Conservation (phyloP, 208 protist genomes). For the Zelonia costaricensis region DNA sequence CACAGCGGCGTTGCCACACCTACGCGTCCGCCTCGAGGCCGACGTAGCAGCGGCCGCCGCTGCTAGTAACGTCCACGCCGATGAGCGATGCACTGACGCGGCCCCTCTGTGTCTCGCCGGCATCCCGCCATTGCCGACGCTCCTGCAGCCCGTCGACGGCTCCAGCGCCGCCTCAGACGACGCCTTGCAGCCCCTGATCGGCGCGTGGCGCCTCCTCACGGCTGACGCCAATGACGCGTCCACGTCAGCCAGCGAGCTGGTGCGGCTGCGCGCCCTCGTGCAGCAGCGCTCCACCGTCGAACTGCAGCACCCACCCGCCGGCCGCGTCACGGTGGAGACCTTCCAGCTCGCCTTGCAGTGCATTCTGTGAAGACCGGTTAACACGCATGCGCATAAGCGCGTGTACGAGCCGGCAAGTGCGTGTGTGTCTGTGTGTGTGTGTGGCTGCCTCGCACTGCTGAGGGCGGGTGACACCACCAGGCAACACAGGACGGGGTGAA, state of each 20-base stretch:
- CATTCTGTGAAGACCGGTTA: conserved; percentile 4
- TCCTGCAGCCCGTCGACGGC: neutral
- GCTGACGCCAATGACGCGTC: neutral
- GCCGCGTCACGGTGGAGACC: conserved; percentile 26
- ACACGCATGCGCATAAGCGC: neutral
- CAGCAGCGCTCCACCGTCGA: conserved; percentile 12
- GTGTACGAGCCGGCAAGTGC: neutral
- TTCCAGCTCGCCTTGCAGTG: conserved; percentile 35
- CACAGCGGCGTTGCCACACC: conserved; percentile 31
- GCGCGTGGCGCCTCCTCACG: conserved; percentile 40
- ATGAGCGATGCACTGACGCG: too few species aligned
- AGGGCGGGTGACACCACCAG: too few species aligned
- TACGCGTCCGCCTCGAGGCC: conserved; percentile 38
- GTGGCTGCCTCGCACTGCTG: neutral
- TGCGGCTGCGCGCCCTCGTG: conserved; percentile 12
- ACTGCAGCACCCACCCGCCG: conserved; percentile 8
- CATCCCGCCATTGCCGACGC: conserved; percentile 4
- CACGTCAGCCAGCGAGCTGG: conserved; percentile 1
- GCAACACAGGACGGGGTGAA: too few species aligned
- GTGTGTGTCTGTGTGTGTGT: neutral
- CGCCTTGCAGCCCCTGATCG: conserved; percentile 52
- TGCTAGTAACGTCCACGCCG: neutral
- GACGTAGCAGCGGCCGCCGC: conserved; percentile 36
- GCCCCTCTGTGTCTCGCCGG: neutral
- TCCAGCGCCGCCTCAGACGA: neutral